Evolutionary conservation across 176 grass and related monocot species (phyloP).

Genomic region (Poa pratensis): DNA sequence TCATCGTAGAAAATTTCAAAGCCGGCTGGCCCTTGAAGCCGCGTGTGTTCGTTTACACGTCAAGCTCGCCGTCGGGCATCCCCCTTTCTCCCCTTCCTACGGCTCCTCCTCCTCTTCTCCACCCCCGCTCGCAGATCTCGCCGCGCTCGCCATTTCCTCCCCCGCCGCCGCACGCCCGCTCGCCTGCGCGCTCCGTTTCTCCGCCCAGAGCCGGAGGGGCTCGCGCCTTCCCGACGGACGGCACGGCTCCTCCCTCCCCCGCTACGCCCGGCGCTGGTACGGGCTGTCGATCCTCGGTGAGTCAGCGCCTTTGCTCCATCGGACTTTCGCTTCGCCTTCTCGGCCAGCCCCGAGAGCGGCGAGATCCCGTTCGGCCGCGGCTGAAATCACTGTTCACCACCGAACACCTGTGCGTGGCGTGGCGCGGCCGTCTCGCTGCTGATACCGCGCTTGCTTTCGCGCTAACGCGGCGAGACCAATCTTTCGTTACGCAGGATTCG

Average conservation of each 20-base stretch:
- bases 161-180: background rate
- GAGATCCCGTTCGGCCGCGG: background rate
- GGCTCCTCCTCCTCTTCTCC: conserved; percentile 8
- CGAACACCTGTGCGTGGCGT: no score
- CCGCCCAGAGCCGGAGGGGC: background rate
- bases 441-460: no score
- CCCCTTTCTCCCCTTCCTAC: conserved; percentile 51
- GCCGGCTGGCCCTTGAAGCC: no score
- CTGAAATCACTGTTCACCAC: no score
- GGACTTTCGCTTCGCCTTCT: background rate
- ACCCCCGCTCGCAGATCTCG: conserved; percentile 39
- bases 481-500: background rate
- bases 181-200: background rate
- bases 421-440: no score
- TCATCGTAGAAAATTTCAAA: no score
- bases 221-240: background rate
- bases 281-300: conserved; percentile 25
- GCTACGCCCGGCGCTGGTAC: background rate
- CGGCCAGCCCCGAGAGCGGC: no score
- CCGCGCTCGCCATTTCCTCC: conserved; percentile 26
- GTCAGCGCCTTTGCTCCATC: background rate
- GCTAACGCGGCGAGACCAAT: background rate
- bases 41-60: conserved; percentile 34
- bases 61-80: conserved; percentile 44
- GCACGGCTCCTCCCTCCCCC: conserved; percentile 14